Evolutionary conservation across 352 stramenopile species (phyloP), one percentile per base, ranked within the genome.

Genomic region (Phytopythium ostracodes): DNA sequence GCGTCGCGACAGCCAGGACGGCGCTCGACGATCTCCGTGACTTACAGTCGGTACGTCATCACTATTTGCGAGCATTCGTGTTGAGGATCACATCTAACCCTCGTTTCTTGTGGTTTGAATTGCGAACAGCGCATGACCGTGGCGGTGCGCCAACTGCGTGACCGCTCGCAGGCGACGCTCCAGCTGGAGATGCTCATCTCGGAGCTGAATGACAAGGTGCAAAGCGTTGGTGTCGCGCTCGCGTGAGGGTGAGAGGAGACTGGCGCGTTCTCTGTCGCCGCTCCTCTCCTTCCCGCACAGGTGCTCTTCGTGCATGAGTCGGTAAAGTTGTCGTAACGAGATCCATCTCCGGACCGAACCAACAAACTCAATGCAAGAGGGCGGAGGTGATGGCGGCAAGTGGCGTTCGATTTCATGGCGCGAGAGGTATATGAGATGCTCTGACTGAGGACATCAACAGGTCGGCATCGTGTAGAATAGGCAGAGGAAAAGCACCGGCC

Each of bases 151-250:
- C 71, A 84, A 29, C 58, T 91, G 54, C 74, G 79, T 36, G 80
- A 88, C 51, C 79, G 79, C 22, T 87, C 82, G 8, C 76, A 91
- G 52, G 66, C 75, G 50, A 75, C 76, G 18, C 63, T 87, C 43
- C 76, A 85, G 43, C 67, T 91, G 22, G 82, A 91, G 51, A 68
- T 71, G 31, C 62, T 91, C 20, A 71, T 91, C 24, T 74, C 74
- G 2, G 82, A 91, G 58, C 66, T 91, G 27, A 86, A 79, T 14
- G 82, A 91, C 60, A 91, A 91, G 60, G 78, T 91, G 22, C 72
- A 86, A 33, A 87, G 72, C 25, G 75, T 89, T 49, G 74, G 76
- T 29, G 63, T 88, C 31, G 79, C 71, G 44, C 62, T 89, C 63
- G 79, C 76, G 43, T 91, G 70, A 59, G 24, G 24, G 40, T 15